Percentiles rank a stretch among this genome's conserved stretches.
Conservation (phyloP, 768 basidiomycete genomes). For the Mycena crocata region DNA sequence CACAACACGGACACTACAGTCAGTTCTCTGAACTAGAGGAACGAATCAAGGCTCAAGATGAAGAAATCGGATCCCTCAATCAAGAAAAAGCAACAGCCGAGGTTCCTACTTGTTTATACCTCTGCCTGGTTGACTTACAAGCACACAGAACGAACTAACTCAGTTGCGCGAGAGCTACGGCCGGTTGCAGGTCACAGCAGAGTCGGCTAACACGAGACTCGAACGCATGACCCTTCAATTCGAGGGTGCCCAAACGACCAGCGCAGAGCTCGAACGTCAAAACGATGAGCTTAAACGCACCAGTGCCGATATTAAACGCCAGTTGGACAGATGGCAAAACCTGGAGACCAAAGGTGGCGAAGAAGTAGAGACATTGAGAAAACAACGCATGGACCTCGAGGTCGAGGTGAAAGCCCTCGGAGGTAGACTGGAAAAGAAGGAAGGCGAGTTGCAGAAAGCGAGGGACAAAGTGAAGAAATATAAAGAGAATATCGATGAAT, state of each 20-base stretch:
- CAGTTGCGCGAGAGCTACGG: conserved; percentile 63
- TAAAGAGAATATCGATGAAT: conserved; percentile 54
- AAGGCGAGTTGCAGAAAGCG: conserved; percentile 57
- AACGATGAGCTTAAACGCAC: conserved; percentile 70
- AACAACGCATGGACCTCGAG: conserved; percentile 68
- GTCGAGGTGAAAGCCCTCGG: conserved; percentile 62
- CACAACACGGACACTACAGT: conserved; percentile 5
- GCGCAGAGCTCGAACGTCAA: conserved; percentile 64
- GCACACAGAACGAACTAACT: conserved; percentile 48
- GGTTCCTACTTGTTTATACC: conserved; percentile 46
- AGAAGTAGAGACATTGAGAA: conserved; percentile 66
- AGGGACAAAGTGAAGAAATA: conserved; percentile 54
- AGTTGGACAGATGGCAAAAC: conserved; percentile 76
- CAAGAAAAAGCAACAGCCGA: conserved; percentile 60
- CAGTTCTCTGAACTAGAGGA: conserved; percentile 35
- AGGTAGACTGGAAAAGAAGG: conserved; percentile 47
- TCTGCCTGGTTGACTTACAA: conserved; percentile 13
- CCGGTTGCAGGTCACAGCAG: conserved; percentile 58
- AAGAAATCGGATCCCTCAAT: conserved; percentile 50
- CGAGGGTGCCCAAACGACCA: conserved; percentile 64
- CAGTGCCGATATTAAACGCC: conserved; percentile 66
- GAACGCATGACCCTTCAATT: conserved; percentile 69
- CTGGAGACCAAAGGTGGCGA: conserved; percentile 73
- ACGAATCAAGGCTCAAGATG: conserved; percentile 39
- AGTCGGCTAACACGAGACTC: conserved; percentile 62